A percentile compares a stretch with the other conserved stretches of the same genome.
Conservation (phyloP, 768 basidiomycete species). For the Kwoniella newhampshirensis region DNA sequence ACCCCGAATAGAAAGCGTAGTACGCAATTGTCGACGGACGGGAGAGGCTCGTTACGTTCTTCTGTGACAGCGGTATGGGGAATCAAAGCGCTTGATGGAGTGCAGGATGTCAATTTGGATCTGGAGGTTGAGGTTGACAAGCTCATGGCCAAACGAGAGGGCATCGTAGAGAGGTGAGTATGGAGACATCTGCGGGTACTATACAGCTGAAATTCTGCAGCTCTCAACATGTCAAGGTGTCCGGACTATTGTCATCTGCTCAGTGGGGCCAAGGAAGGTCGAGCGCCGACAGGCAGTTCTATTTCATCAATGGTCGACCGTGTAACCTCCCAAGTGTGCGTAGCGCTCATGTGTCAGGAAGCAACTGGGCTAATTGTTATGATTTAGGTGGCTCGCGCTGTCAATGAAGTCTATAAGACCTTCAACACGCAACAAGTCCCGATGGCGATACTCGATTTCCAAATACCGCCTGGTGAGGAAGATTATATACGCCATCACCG, state of each 20-base stretch:
- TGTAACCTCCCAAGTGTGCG: slow-evolving; percentile 72
- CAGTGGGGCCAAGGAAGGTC: slow-evolving; percentile 70
- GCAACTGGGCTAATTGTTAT: neutral
- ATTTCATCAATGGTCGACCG: slow-evolving; percentile 88
- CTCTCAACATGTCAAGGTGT: slow-evolving; percentile 59
- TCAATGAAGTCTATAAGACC: slow-evolving; percentile 88
- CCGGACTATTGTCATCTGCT: slow-evolving; percentile 83
- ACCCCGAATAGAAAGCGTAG: slow-evolving; percentile 54
- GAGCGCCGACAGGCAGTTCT: slow-evolving; percentile 82
- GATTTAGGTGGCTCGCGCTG: slow-evolving; percentile 74
- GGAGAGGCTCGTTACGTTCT: slow-evolving; percentile 62
- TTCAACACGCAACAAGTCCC: slow-evolving; percentile 76
- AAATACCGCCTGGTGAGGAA: slow-evolving; percentile 59
- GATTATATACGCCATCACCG: neutral
- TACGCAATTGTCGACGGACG: slow-evolving; percentile 71
- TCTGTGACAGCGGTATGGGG: slow-evolving; percentile 81
- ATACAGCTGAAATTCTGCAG: slow-evolving; percentile 16
- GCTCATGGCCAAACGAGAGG: slow-evolving; percentile 57
- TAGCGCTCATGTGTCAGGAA: neutral
- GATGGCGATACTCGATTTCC: slow-evolving; percentile 78
- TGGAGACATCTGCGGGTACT: slow-evolving; percentile 17
- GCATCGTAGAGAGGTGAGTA: slow-evolving; percentile 46
- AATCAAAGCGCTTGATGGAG: slow-evolving; percentile 69
- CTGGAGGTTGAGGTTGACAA: slow-evolving; percentile 72
- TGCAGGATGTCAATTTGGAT: slow-evolving; percentile 69